These are phyloP conservation scores for Eucalyptus marginata DNA, from an alignment of 345 rosid genomes.

Conservation along the genomic window DNA sequence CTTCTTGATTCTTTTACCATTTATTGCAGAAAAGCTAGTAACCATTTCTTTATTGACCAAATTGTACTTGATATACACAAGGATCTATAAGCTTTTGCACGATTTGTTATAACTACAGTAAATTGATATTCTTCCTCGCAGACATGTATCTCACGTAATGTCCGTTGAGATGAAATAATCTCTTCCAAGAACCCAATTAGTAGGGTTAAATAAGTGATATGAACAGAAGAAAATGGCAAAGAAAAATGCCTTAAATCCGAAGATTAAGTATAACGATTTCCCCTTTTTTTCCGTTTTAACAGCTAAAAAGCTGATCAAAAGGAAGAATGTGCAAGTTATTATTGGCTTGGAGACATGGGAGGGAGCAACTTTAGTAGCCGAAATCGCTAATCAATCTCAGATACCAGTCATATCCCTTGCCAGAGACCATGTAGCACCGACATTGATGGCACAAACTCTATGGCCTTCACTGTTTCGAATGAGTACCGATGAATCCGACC, in stretches of 20 bases:
- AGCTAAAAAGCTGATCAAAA: conserved; percentile 24
- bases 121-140: background rate
- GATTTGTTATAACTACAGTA: background rate
- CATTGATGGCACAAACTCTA: conserved; percentile 15
- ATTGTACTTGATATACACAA: background rate
- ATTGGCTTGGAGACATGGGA: conserved; percentile 40
- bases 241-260: background rate
- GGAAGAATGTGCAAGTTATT: conserved; percentile 16
- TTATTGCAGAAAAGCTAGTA: background rate
- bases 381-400: conserved; percentile 10
- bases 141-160: background rate
- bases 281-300: background rate
- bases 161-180: background rate
- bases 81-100: background rate
- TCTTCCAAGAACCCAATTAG: background rate
- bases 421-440: conserved; percentile 10
- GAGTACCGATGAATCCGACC: conserved; percentile 10
- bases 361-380: conserved; percentile 29
- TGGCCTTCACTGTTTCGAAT: conserved; percentile 10
- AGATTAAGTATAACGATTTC: background rate
- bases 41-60: background rate
- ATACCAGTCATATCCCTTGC: conserved; percentile 33
- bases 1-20: background rate
- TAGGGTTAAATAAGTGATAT: background rate
- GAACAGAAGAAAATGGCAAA: background rate